Evolutionary conservation across 2,329 filamentous ascomycete species (phyloP), one percentile per base, ranked within the genome.

Genomic region (Zymoseptoria crescenta): DNA sequence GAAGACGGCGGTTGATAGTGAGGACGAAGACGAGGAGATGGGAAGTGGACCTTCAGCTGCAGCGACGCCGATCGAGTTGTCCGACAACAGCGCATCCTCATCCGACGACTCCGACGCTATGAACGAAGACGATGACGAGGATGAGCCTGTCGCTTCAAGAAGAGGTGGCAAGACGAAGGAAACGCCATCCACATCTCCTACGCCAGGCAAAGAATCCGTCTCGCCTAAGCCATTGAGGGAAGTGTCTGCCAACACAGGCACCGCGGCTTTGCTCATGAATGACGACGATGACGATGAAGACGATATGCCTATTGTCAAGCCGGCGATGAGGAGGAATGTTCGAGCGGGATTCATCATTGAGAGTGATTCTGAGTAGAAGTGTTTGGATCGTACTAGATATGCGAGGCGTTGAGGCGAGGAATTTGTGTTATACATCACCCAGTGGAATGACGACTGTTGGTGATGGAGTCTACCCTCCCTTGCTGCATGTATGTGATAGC

Each of bases 311-410:
- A 66, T 70, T 13, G 68, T 70, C 8, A 74, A 74, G 56, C 68
- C 70, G 13, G 66, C 67, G 19, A 57, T 60, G 16, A 72, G 72
- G 48, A 72, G 76, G 29, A 73, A 67, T 53, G 70, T 69, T 49
- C 69, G 76, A 55, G 76, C 74, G 45, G 76, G 74, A 0, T 77
- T 79, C 60, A 66, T 79, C 48, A 67, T 78, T 58, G 76, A 78
- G 66, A 67, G 63, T 56, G 67, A 69, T 59, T 63, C 65, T 52
- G 65, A 67, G 10, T 60, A 59, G 57, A n/a, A 41, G 13, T n/a
- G 13, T 6, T 13, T 16, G 13, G 35, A 6, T 45, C 24, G 24
- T n/a, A 1, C 6, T 16, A 13, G 35, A 16, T 45, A 16, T 45
- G 35, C 29, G 29, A 30, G 29, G 29, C 29, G 29, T 8, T 30